Conservation (phyloP, 192 early-diverging fungal genomes). For the Endogone sp. region DNA sequence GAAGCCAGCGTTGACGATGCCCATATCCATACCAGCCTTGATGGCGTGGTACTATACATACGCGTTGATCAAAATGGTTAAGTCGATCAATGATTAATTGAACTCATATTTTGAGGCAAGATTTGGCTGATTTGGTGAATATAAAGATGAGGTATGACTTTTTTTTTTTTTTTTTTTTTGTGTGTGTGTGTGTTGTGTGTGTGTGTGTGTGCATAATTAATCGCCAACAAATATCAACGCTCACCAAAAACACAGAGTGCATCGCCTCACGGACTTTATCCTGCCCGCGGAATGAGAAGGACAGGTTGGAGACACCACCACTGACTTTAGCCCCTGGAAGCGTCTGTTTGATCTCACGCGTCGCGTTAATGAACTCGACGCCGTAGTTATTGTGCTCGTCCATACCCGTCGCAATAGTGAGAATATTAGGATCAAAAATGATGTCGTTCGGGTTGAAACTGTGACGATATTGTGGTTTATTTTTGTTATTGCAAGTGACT, state of each 20-base stretch:
- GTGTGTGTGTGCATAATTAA: no score
- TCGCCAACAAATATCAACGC: background rate
- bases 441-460: constrained; percentile 34
- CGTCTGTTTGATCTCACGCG: constrained; percentile 67
- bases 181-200: no score
- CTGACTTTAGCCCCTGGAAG: constrained; percentile 90
- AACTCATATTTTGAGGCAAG: background rate
- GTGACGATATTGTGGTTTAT: background rate
- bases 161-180: no score
- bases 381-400: constrained; percentile 97
- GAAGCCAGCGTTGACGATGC: constrained; percentile 96
- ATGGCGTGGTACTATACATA: constrained; percentile 79
- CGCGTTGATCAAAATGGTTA: no score
- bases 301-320: constrained; percentile 97
- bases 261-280: constrained; percentile 89
- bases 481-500: no score
- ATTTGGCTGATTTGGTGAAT: background rate
- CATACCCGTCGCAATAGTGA: constrained; percentile 95
- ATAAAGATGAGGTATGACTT: no score
- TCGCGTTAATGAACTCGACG: constrained; percentile 88
- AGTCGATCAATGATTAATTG: background rate
- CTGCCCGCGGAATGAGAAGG: constrained; percentile 96
- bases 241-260: constrained; percentile 86
- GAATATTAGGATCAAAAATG: constrained; percentile 89
- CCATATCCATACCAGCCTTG: constrained; percentile 93